phyloP scores from a whole-genome alignment of 225 moss, liverwort and hornwort species.

The Lunularia cruciata region DNA sequence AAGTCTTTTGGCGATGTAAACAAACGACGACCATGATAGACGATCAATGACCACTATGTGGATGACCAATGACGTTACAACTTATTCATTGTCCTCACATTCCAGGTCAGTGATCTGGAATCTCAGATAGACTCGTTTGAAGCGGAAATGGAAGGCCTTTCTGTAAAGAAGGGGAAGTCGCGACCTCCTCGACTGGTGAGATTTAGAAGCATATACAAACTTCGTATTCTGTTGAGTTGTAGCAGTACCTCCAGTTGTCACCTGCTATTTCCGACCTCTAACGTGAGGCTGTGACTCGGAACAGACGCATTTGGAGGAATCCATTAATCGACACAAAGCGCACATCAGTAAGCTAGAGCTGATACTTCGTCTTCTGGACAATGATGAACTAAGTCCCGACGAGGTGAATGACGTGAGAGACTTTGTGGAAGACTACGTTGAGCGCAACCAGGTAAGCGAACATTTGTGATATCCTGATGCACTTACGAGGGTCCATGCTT shows the following conservation, averaged over 20 bases:
- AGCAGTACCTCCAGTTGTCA: background rate
- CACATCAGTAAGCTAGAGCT: slow-evolving; percentile 85
- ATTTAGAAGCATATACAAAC: background rate
- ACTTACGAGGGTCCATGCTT: background rate
- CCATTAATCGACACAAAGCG: slow-evolving; percentile 76
- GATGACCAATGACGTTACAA: background rate
- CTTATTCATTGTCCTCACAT: slow-evolving; percentile 24
- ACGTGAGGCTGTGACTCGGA: background rate
- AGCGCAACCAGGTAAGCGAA: slow-evolving; percentile 79
- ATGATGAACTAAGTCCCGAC: slow-evolving; percentile 90
- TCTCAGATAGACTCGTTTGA: slow-evolving; percentile 94
- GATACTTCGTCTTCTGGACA: slow-evolving; percentile 88
- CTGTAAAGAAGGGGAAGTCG: slow-evolving; percentile 92
- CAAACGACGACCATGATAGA: too few relatives aligned
- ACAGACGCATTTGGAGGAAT: slow-evolving; percentile 90
- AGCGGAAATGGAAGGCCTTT: slow-evolving; percentile 94
- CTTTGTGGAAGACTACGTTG: slow-evolving; percentile 94
- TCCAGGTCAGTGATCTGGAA: slow-evolving; percentile 85
- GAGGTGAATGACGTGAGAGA: slow-evolving; percentile 88
- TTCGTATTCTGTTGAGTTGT: background rate
- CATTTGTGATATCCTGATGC: background rate
- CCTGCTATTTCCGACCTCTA: too few relatives aligned
- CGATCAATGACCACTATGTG: too few relatives aligned
- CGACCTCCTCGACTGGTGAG: slow-evolving; percentile 92
- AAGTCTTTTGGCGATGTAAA: too few relatives aligned